Evolutionary conservation across 2,329 filamentous ascomycete genomes (phyloP).

Genomic region (Colletotrichum sp.): DNA sequence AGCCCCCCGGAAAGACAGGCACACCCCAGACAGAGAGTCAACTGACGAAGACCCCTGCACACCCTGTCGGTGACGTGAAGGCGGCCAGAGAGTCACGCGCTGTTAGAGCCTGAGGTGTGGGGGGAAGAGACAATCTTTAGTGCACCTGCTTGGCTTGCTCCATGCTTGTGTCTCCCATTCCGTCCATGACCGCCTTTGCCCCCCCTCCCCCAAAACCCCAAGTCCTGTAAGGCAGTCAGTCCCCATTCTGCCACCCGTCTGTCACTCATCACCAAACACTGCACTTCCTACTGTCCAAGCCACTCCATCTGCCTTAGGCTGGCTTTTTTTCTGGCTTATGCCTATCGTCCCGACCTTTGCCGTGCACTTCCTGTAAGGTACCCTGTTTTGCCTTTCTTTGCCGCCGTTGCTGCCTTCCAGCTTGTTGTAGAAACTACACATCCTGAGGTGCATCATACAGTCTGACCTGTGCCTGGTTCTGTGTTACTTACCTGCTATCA

Average conservation of each 20-base stretch:
- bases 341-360: background rate
- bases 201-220: background rate
- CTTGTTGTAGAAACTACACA: background rate
- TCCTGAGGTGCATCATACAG: background rate
- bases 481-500: background rate
- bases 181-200: background rate
- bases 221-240: background rate
- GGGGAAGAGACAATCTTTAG: conserved; percentile 6
- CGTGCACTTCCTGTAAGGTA: background rate
- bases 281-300: background rate
- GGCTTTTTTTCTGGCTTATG: background rate
- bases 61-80: conserved; percentile 19
- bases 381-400: background rate
- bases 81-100: conserved; percentile 19
- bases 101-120: conserved; percentile 3
- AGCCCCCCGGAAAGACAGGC: background rate
- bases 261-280: conserved; percentile 2
- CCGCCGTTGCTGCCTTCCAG: background rate
- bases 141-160: background rate
- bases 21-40: conserved; percentile 7
- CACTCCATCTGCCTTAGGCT: background rate
- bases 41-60: conserved; percentile 13
- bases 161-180: background rate
- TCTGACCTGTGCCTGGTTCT: background rate
- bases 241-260: background rate